These are phyloP conservation scores for Macadamia integrifolia DNA, from an alignment of 164 flowering plant species.

Conservation along the genomic window DNA sequence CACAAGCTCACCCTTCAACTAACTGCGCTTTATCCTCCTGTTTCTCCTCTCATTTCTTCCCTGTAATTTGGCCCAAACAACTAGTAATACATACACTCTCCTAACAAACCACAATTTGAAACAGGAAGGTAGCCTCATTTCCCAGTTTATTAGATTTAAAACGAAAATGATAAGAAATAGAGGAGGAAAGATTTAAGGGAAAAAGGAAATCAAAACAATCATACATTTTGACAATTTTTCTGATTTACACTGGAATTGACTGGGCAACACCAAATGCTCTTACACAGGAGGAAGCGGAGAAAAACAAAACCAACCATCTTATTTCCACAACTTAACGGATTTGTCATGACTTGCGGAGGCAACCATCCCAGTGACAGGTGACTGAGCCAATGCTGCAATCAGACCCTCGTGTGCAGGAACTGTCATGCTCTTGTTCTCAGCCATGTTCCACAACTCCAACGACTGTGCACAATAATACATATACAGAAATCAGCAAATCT, in stretches of 20 bases:
- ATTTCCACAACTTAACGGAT: slow-evolving; percentile 89
- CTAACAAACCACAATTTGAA: neutral
- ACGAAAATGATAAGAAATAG: neutral
- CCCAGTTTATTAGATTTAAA: slow-evolving; percentile 14
- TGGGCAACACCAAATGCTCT: neutral
- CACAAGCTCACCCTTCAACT: too few species aligned
- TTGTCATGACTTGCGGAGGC: slow-evolving; percentile 96
- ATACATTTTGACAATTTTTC: neutral
- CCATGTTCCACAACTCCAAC: slow-evolving; percentile 92
- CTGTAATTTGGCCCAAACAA: neutral
- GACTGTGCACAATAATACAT: slow-evolving; percentile 41
- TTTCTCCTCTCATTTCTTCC: neutral
- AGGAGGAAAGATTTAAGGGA: neutral
- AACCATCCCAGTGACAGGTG: slow-evolving; percentile 76
- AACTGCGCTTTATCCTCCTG: too few species aligned
- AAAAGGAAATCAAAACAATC: neutral
- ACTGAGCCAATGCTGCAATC: slow-evolving; percentile 74
- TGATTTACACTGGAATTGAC: neutral
- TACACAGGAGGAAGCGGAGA: neutral
- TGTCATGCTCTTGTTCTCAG: slow-evolving; percentile 80
- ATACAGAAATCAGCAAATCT: neutral
- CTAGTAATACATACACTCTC: neutral
- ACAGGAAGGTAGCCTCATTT: neutral
- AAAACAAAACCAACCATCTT: slow-evolving; percentile 4
- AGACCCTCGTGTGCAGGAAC: slow-evolving; percentile 73